Conservation (phyloP, 2,329 filamentous ascomycete genomes). For the Penicillium sp. region DNA sequence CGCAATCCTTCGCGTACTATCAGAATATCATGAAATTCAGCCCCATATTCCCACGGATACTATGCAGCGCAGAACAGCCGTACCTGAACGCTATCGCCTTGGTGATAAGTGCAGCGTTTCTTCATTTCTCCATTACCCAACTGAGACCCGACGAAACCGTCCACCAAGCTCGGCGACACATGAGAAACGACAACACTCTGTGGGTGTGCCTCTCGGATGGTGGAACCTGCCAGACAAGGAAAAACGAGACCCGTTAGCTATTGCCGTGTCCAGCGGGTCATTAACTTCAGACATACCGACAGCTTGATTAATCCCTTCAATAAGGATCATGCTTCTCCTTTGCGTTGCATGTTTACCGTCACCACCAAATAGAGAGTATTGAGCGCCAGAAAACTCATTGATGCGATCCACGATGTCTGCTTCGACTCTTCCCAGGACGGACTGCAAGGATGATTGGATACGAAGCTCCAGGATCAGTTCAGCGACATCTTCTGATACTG, state of each 20-base stretch:
- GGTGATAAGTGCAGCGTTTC: conserved; percentile 18
- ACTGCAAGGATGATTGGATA: conserved; percentile 52
- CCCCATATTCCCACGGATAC: not conserved
- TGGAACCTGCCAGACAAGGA: conserved; percentile 12
- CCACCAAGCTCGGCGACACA: conserved; percentile 13
- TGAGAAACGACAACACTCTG: conserved; percentile 19
- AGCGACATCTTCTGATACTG: conserved; percentile 34
- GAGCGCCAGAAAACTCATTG: conserved; percentile 60
- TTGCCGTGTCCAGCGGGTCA: not conserved
- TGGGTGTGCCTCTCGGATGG: conserved; percentile 15
- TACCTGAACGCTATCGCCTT: conserved; percentile 13
- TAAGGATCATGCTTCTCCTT: conserved; percentile 38
- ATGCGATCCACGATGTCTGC: conserved; percentile 59
- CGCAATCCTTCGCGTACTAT: conserved; percentile 25
- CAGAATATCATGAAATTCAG: not conserved
- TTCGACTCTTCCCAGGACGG: conserved; percentile 42
- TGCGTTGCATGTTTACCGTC: conserved; percentile 13
- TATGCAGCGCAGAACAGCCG: too few species aligned
- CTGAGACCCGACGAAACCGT: conserved; percentile 11
- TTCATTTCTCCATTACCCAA: conserved; percentile 3
- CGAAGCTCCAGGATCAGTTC: conserved; percentile 48
- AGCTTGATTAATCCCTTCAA: conserved; percentile 62
- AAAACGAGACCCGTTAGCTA: conserved; percentile 8
- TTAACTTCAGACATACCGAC: conserved; percentile 54
- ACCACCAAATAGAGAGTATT: conserved; percentile 54